These are phyloP conservation scores for Populus tomentosa DNA, from an alignment of 441 rosid genomes.

Conservation along the genomic window DNA sequence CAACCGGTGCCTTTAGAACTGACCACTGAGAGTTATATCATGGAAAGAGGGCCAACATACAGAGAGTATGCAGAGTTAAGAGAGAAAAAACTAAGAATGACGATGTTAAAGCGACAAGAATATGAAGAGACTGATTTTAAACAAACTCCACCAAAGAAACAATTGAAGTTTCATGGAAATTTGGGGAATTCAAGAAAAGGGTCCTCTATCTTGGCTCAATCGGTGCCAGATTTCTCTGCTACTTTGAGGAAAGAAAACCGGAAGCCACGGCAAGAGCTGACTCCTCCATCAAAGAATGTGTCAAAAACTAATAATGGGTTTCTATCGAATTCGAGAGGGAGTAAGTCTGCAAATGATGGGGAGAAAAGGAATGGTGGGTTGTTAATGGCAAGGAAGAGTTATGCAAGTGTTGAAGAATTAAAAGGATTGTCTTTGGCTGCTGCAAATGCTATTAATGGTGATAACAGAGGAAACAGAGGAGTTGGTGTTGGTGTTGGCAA, in stretches of 20 bases:
- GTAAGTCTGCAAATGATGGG: slow-evolving; percentile 65
- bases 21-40: slow-evolving; percentile 32
- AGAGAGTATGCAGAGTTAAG: slow-evolving; percentile 59
- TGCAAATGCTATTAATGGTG: slow-evolving; percentile 51
- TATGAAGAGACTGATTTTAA: slow-evolving; percentile 22
- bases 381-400: slow-evolving; percentile 64
- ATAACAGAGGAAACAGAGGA: slow-evolving; percentile 27
- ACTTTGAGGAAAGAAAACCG: slow-evolving; percentile 67
- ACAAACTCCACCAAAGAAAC: slow-evolving; percentile 51
- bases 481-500: slow-evolving; percentile 17
- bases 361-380: slow-evolving; percentile 48
- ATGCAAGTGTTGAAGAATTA: slow-evolving; percentile 55
- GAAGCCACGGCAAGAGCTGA: slow-evolving; percentile 42
- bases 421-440: slow-evolving; percentile 58
- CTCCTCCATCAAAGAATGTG: slow-evolving; percentile 49
- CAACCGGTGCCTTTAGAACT: slow-evolving; percentile 45
- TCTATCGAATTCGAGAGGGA: slow-evolving; percentile 49
- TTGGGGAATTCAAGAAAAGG: slow-evolving; percentile 28
- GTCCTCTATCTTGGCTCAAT: slow-evolving; percentile 54
- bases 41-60: slow-evolving; percentile 82
- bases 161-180: slow-evolving; percentile 45
- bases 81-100: slow-evolving; percentile 55
- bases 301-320: slow-evolving; percentile 28
- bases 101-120: slow-evolving; percentile 20
- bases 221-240: slow-evolving; percentile 72